A percentile compares a stretch with the other conserved stretches of the same genome.
Conservation (phyloP, 129 eudicot genomes). For the Artemisia argyi region DNA sequence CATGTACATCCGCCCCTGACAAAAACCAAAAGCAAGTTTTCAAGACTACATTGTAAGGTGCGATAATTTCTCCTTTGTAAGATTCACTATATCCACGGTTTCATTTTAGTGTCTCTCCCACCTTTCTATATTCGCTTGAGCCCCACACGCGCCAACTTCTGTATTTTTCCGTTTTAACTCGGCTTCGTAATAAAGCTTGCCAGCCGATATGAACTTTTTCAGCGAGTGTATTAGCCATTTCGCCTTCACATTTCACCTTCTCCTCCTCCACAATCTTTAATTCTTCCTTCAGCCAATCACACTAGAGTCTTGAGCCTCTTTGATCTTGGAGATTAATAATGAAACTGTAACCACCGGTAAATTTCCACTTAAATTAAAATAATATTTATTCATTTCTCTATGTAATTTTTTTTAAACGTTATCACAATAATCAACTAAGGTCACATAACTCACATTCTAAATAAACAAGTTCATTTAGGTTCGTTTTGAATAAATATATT, state of each 20-base stretch:
- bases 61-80: slow-evolving; percentile 1
- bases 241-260: background rate
- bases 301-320: too few species aligned
- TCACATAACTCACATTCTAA: too few species aligned
- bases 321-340: too few species aligned
- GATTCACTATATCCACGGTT: too few species aligned
- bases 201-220: background rate
- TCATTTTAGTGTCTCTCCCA: background rate
- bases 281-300: background rate
- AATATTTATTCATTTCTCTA: too few species aligned
- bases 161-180: background rate
- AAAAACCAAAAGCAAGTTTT: background rate
- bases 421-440: too few species aligned
- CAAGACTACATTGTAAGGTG: background rate
- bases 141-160: background rate
- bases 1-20: too few species aligned
- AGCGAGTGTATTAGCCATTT: background rate
- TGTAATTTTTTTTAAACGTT: too few species aligned
- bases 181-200: background rate
- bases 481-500: too few species aligned
- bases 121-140: background rate
- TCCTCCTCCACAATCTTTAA: background rate
- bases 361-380: too few species aligned
- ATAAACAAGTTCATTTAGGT: too few species aligned
- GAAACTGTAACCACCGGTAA: too few species aligned